Evolutionary conservation across 371 early-diverging fungal genomes (phyloP).

Genomic region (Rhizopus microsporus): DNA sequence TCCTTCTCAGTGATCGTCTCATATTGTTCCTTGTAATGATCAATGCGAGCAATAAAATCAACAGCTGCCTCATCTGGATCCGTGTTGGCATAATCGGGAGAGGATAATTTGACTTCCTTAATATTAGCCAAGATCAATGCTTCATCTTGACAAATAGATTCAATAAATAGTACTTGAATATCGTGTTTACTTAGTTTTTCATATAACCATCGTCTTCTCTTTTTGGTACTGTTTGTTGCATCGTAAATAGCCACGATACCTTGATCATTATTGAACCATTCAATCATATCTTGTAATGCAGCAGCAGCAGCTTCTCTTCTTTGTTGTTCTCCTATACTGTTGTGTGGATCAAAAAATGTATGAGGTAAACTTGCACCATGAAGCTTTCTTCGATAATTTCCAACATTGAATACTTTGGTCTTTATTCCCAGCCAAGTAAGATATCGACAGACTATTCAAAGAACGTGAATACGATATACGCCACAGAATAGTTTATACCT

Average conservation of each 20-base stretch:
- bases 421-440: conserved; percentile 94
- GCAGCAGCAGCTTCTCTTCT: conserved; percentile 81
- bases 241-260: conserved; percentile 93
- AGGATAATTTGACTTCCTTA: conserved; percentile 87
- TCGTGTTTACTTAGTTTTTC: conserved; percentile 64
- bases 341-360: conserved; percentile 89
- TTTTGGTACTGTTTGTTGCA: conserved; percentile 93
- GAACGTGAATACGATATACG: not conserved
- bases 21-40: conserved; percentile 87
- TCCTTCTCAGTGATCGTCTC: conserved; percentile 79
- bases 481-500: conserved; percentile 53
- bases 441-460: conserved; percentile 77
- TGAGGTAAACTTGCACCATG: conserved; percentile 81
- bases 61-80: conserved; percentile 78
- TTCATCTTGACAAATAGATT: conserved; percentile 90
- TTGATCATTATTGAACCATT: conserved; percentile 81
- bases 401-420: conserved; percentile 91
- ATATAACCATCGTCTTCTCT: conserved; percentile 72
- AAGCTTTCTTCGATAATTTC: conserved; percentile 86
- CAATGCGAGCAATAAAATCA: conserved; percentile 88
- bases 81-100: conserved; percentile 88
- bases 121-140: conserved; percentile 85
- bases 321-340: conserved; percentile 68
- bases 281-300: conserved; percentile 88
- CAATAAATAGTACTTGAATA: conserved; percentile 93